Evolutionary conservation across 164 flowering plant species (phyloP).

Genomic region (Macadamia tetraphylla): DNA sequence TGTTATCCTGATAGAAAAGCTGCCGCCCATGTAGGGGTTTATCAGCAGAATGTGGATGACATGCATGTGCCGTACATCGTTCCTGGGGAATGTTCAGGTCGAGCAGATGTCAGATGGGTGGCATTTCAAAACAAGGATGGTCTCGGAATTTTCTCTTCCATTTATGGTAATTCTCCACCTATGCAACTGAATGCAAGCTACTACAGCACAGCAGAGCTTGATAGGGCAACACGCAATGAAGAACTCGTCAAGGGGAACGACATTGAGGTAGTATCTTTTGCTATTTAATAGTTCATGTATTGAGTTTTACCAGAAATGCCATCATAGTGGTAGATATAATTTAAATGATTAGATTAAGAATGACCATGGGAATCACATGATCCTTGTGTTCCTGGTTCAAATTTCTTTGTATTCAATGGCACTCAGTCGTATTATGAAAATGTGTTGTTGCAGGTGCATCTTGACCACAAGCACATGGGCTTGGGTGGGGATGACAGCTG

Average conservation of each 20-base stretch:
- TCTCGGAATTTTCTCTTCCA: constrained; percentile 68
- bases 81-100: constrained; percentile 81
- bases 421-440: background rate
- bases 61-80: constrained; percentile 93
- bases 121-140: constrained; percentile 62
- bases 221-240: constrained; percentile 71
- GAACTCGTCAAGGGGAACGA: constrained; percentile 63
- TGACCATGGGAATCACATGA: too few relatives aligned
- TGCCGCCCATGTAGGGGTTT: constrained; percentile 77
- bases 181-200: constrained; percentile 96
- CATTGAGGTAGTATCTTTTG: constrained; percentile 60
- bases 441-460: constrained; percentile 67
- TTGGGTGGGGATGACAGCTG: constrained; percentile 98
- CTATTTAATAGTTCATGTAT: background rate
- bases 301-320: too few relatives aligned
- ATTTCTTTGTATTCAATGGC: background rate
- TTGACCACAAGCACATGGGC: constrained; percentile 99
- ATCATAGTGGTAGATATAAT: too few relatives aligned
- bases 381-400: background rate
- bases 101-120: constrained; percentile 96
- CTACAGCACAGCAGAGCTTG: constrained; percentile 75
- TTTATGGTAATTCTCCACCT: constrained; percentile 67
- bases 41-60: constrained; percentile 55
- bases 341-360: too few relatives aligned
- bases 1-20: constrained; percentile 95